These are phyloP conservation scores for Coniferiporia weirii DNA, from an alignment of 1,284 basidiomycete genomes.

Conservation along the genomic window DNA sequence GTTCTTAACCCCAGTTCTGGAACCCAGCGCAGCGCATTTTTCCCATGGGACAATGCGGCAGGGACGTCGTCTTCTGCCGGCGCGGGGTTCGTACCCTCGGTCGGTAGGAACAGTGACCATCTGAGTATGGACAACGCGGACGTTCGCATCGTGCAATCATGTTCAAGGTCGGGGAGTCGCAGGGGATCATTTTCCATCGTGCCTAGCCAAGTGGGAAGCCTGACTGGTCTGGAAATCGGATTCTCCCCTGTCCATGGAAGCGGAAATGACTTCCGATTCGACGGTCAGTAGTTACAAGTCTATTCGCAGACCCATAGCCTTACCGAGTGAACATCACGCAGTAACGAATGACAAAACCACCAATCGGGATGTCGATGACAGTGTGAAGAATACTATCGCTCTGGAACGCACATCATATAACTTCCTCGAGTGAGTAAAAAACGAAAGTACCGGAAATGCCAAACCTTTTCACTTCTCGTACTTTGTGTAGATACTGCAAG, in stretches of 20 bases:
- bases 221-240: conserved; percentile 29
- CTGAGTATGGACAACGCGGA: conserved; percentile 48
- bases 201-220: conserved; percentile 42
- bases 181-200: conserved; percentile 34
- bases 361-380: conserved; percentile 43
- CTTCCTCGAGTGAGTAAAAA: conserved; percentile 56
- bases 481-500: conserved; percentile 55
- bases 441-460: no score
- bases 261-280: conserved; percentile 61
- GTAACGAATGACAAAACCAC: conserved; percentile 30
- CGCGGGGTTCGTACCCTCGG: conserved; percentile 33
- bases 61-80: conserved; percentile 50
- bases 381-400: conserved; percentile 48
- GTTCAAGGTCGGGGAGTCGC: conserved; percentile 38
- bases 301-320: conserved; percentile 9
- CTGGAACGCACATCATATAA: conserved; percentile 72
- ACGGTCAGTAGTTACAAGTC: conserved; percentile 39
- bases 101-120: conserved; percentile 36
- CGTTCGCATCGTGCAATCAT: conserved; percentile 35
- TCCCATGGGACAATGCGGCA: conserved; percentile 79
- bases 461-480: neutral
- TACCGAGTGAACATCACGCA: neutral
- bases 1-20: conserved; percentile 35
- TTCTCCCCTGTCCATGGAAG: conserved; percentile 47
- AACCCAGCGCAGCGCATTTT: conserved; percentile 64